Percentiles rank a stretch among this genome's conserved stretches.
phyloP scores from a whole-genome alignment of 371 early-diverging fungal genomes.

The Mortierella sp. region DNA sequence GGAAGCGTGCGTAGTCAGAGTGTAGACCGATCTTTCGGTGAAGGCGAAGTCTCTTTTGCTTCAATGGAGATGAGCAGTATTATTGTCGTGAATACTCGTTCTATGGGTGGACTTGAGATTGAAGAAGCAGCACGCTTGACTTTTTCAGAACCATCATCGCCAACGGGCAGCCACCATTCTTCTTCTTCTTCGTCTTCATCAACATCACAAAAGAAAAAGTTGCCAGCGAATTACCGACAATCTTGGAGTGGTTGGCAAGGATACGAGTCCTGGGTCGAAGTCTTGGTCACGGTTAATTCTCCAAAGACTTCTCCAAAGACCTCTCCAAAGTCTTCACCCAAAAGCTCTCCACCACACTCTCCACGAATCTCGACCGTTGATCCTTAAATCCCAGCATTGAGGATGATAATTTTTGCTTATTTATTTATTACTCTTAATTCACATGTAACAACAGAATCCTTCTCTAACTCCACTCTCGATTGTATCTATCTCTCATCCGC shows the following conservation, averaged over 20 bases:
- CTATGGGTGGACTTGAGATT: conserved; percentile 3
- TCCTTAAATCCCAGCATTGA: background rate
- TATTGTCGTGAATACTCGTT: conserved; percentile 1
- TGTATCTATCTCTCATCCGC: too few species aligned
- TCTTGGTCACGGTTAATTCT: conserved; percentile 31
- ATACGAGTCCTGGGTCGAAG: conserved; percentile 45
- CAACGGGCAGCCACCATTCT: conserved; percentile 12
- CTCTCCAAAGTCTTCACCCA: conserved; percentile 33
- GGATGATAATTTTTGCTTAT: background rate
- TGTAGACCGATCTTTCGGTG: conserved; percentile 1
- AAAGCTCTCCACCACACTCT: conserved; percentile 26
- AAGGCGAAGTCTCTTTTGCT: background rate
- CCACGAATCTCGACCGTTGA: conserved; percentile 25
- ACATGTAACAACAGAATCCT: background rate
- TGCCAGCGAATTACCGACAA: conserved; percentile 17
- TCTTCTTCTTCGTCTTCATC: conserved; percentile 11
- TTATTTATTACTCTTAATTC: background rate
- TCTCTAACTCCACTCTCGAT: too few species aligned
- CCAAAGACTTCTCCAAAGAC: conserved; percentile 29
- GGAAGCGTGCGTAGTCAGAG: background rate
- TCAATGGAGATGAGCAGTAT: conserved; percentile 6
- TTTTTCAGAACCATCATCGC: conserved; percentile 17
- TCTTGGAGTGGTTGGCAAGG: conserved; percentile 48
- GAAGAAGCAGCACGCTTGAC: background rate
- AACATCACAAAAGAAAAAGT: conserved; percentile 1